Percentiles rank a stretch among this genome's conserved stretches.
Conservation (phyloP, 225 moss, liverwort and hornwort genomes). For the Sphagnum contortum region DNA sequence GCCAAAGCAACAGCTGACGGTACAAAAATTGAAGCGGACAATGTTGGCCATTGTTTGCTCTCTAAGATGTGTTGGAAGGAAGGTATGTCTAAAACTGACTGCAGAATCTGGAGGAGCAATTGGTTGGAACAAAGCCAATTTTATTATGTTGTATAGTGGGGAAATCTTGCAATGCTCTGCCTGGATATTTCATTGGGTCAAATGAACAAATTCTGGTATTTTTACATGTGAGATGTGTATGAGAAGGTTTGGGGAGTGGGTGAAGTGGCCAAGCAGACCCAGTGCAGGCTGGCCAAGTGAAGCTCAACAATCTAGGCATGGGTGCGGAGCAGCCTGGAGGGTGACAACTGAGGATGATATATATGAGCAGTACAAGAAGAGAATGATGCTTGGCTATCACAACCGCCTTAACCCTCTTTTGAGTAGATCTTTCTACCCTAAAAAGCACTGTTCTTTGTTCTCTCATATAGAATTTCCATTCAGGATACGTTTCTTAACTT, state of each 20-base stretch:
- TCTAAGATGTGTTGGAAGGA: conserved; percentile 99
- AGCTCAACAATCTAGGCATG: neutral
- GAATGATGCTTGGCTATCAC: neutral
- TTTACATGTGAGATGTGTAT: no score
- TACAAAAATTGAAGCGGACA: conserved; percentile 95
- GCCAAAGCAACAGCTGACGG: conserved; percentile 94
- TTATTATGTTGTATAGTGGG: no score
- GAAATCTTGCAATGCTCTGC: no score
- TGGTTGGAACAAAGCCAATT: no score
- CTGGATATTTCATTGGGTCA: no score
- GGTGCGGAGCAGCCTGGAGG: neutral
- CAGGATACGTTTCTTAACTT: no score
- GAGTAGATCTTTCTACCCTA: no score
- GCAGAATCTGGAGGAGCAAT: no score
- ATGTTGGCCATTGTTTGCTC: conserved; percentile 92
- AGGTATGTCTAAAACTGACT: conserved; percentile 74
- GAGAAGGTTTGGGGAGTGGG: neutral
- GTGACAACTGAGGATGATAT: neutral
- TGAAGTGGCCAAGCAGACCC: neutral
- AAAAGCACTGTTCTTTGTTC: conserved; percentile 34
- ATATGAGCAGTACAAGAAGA: neutral
- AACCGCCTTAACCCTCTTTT: neutral
- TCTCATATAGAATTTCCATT: no score
- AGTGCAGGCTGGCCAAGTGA: neutral
- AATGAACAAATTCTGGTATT: no score